phyloP scores from a whole-genome alignment of 2,329 filamentous ascomycete species.

The Ophiostoma piceae region DNA sequence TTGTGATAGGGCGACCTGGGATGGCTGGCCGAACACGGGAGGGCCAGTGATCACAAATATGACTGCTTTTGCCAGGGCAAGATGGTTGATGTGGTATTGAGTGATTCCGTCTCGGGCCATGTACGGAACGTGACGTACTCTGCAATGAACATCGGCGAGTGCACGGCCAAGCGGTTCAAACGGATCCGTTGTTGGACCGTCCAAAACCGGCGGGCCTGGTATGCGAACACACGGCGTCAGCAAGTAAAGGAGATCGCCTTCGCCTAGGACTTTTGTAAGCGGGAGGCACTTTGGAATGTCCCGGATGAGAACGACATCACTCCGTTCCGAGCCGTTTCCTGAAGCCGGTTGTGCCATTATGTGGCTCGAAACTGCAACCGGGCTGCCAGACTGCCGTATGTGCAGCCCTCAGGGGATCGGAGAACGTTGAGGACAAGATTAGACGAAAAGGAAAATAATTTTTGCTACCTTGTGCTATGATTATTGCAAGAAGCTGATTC shows the following conservation, averaged over 20 bases:
- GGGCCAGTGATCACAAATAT: slow-evolving; percentile 56
- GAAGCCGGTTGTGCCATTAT: slow-evolving; percentile 26
- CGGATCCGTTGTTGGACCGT: slow-evolving; percentile 43
- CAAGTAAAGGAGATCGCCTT: slow-evolving; percentile 54
- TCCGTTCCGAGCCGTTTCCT: slow-evolving; percentile 28
- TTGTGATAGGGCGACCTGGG: slow-evolving; percentile 47
- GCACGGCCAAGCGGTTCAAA: slow-evolving; percentile 66
- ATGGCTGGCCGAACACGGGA: slow-evolving; percentile 42
- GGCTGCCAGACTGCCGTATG: slow-evolving; percentile 19
- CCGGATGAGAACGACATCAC: slow-evolving; percentile 35
- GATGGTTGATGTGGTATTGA: slow-evolving; percentile 56
- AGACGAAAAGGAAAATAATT: not conserved
- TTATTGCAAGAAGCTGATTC: not conserved
- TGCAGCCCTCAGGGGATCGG: slow-evolving; percentile 11
- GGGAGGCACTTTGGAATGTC: slow-evolving; percentile 45
- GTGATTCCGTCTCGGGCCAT: slow-evolving; percentile 59
- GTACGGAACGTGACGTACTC: slow-evolving; percentile 68
- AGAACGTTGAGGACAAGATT: not conserved
- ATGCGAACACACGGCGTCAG: slow-evolving; percentile 50
- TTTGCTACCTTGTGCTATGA: slow-evolving; percentile 4
- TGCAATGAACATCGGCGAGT: slow-evolving; percentile 54
- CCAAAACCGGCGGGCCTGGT: slow-evolving; percentile 40
- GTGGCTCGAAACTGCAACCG: slow-evolving; percentile 8
- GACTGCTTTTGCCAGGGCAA: slow-evolving; percentile 54
- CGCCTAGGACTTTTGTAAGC: slow-evolving; percentile 40